A percentile compares a stretch with the other conserved stretches of the same genome.
Evolutionary conservation across 495 filamentous ascomycete species (phyloP).

Genomic region (Polyplosphaeria fusca): DNA sequence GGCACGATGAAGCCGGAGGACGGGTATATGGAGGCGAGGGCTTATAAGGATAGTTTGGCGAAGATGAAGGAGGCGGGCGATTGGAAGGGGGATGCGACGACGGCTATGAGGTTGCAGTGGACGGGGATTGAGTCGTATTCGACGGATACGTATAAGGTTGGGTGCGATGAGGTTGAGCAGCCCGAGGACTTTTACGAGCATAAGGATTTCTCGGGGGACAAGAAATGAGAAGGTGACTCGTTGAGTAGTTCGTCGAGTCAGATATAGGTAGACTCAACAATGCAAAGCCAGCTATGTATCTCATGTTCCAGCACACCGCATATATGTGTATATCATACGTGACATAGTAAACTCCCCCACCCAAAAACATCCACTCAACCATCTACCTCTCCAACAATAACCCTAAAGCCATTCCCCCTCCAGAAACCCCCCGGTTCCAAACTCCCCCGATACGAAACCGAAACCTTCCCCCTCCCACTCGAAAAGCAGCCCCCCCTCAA

Average conservation of each 20-base stretch:
- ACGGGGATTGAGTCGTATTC: not conserved
- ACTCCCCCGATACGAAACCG: not conserved
- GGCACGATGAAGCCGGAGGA: slow-evolving; percentile 22
- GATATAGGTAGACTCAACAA: too few relatives aligned
- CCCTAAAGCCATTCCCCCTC: not conserved
- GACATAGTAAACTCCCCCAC: too few relatives aligned
- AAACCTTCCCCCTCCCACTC: not conserved
- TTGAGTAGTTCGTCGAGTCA: too few relatives aligned
- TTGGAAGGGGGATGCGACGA: not conserved
- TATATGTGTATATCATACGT: too few relatives aligned
- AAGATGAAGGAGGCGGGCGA: slow-evolving; percentile 19
- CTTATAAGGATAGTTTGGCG: slow-evolving; percentile 19
- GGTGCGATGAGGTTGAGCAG: not conserved
- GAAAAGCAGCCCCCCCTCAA: not conserved
- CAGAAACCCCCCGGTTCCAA: not conserved
- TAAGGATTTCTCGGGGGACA: too few relatives aligned
- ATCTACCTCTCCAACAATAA: not conserved
- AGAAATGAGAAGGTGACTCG: too few relatives aligned
- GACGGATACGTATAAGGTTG: not conserved
- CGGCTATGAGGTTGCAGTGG: slow-evolving; percentile 12
- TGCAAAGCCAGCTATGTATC: too few relatives aligned
- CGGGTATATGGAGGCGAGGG: slow-evolving; percentile 26
- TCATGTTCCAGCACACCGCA: too few relatives aligned
- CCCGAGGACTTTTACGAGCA: slow-evolving; percentile 4
- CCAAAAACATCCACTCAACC: too few relatives aligned